Base-by-base conservation (phyloP, 129 eudicot species). In the Calendula officinalis region DNA sequence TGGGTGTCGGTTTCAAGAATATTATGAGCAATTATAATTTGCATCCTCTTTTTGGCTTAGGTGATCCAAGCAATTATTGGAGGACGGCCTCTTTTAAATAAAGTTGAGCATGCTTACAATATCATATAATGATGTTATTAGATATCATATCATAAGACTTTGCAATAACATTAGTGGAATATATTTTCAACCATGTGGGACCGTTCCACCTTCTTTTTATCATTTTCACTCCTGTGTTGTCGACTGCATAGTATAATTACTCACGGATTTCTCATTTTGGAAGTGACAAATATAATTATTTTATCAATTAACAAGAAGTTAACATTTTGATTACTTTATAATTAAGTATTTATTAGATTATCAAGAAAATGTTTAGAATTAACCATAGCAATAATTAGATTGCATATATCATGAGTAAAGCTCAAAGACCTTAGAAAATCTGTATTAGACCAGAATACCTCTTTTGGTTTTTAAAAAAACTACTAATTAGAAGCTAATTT, bases 31-130 rank as follows among this genome's bases (percentile, higher is more conserved):
- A 4, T 39, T 3, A 5, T 39, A 3, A 39, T 39, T 3, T 6
- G 43, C 2, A 44, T 44, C 48, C 30, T 22, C 30, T 0, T 0
- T 22, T 22, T 44, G 8, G 10, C 13, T 44, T 8, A 52, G 36
- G 60, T 15, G 51, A 68, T 15, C 36, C 34, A 11, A 44, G 4
- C 37, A 36, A 49, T 71, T 39, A 71, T 71, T 61, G 61, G 59
- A 35, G 54, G 64, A 15, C 13, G 43, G 35, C 10, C 22, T 13
- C 11, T 51, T 60, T 71, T 16, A 7, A 40, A 57, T 12, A 67
- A 70, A 16, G 68, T 70, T 27, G 36, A 50, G 76, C 76, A 71
- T 71, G 76, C 76, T 61, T 50, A 60, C 61, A 40, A 59, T 59
- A 42, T 40, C 50, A 48, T 70, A 60, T 70, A 22, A 59, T 59